Conservation (phyloP, 2,329 filamentous ascomycete genomes). For the Nemania diffusa region DNA sequence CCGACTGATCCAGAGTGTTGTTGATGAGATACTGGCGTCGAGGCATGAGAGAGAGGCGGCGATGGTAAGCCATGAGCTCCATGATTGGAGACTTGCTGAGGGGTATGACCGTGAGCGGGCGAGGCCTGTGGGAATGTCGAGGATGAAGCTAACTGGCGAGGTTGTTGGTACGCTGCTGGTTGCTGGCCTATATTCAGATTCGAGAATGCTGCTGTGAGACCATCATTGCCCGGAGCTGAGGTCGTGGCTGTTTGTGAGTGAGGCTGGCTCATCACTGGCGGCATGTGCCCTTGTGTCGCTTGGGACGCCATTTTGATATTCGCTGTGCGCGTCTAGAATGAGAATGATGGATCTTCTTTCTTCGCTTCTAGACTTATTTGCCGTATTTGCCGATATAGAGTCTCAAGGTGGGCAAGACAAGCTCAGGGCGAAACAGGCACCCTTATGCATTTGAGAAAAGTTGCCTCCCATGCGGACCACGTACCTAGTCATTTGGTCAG, state of each 20-base stretch:
- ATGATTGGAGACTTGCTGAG: constrained; percentile 22
- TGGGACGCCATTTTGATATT: constrained; percentile 30
- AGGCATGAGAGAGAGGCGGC: constrained; percentile 17
- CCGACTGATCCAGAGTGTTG: constrained; percentile 16
- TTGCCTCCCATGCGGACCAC: constrained; percentile 5
- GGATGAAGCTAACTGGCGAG: constrained; percentile 5
- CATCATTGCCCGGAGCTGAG: constrained; percentile 9
- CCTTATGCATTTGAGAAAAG: constrained; percentile 22
- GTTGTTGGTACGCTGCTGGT: constrained; percentile 8
- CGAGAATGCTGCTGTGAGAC: constrained; percentile 32
- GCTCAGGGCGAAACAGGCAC: neutral
- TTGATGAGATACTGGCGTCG: constrained; percentile 6
- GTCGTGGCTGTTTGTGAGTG: constrained; percentile 16
- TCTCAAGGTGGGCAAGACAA: neutral
- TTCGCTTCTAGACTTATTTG: no score
- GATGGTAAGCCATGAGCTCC: constrained; percentile 22
- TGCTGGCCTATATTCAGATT: constrained; percentile 30
- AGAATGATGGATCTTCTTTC: no score
- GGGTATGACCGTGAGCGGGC: neutral
- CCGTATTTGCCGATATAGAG: neutral
- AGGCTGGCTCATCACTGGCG: constrained; percentile 16
- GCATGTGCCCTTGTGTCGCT: constrained; percentile 15
- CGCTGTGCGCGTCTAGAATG: neutral
- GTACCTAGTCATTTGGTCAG: neutral
- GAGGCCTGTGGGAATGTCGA: constrained; percentile 6